Base-by-base conservation (phyloP, 148 eudicot species). In the Vaccinium vitisidaea region DNA sequence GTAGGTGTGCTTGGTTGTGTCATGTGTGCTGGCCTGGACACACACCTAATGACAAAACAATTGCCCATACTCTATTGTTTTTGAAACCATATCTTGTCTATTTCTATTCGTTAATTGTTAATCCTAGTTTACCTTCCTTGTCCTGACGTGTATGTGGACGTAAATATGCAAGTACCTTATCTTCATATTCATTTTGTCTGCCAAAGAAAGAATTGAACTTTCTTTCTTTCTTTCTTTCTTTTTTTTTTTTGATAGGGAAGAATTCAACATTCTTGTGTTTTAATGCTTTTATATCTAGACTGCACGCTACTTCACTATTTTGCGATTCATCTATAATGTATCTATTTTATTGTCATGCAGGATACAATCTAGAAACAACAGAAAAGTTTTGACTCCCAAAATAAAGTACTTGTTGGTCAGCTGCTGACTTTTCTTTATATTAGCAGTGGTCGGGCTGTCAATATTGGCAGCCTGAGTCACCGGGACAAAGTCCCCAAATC, bases 391-490 rank as follows among this genome's bases (percentile, higher is more conserved):
- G 70, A 80, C 70, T 80, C 27, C 43, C 48, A 71, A 30, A 71
- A 50, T 67, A 23, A 1, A 27, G n/a, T 18, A n/a, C 52, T 13
- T 43, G 67, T 5, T 18, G 74, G 48, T 69, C 8, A 25, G 82
- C 58, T 67, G 82, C 65, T 82, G 78, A 65, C 63, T n/a, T 13
- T 19, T 39, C 39, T 6, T 84, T n/a, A n/a, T 63, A n/a, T 63
- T 63, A 75, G 30, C 36, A 11, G n/a, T 39, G 81, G 49, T 85
- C 87, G 89, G 92, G 94, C 90, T 90, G 94, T 90, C 92, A 86
- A 90, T 63, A 55, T 36, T 88, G 92, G 73, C 94, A 92, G 94
- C 92, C 91, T 84, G 84, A 84, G 53, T 89, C 85, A 71, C 59
- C 85, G 80, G 80, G 85, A 73, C 46, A 43, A 46, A 80, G 59